These are phyloP conservation scores for Pestalotiopsis sp. DNA, from an alignment of 2,329 filamentous ascomycete species.

Conservation along the genomic window DNA sequence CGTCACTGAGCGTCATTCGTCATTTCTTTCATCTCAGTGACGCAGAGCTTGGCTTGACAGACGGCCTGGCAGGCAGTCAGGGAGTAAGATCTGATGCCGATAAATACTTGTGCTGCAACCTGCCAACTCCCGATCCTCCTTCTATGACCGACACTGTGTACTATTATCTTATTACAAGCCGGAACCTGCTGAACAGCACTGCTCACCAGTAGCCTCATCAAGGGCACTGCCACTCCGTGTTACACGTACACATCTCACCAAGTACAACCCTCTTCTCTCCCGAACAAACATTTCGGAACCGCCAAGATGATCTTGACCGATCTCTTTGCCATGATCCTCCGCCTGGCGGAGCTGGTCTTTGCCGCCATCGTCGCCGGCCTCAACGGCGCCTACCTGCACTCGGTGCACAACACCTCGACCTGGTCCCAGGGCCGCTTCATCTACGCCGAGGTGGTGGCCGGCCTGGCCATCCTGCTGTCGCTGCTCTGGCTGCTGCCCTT, in stretches of 20 bases:
- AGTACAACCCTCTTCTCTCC: background rate
- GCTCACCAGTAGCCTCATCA: background rate
- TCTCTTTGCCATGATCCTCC: constrained; percentile 58
- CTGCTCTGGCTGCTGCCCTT: constrained; percentile 77
- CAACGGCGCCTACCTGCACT: constrained; percentile 67
- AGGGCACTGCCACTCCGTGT: background rate
- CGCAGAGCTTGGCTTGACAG: background rate
- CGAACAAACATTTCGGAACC: background rate
- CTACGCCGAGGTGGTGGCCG: constrained; percentile 74
- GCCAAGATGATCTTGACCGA: constrained; percentile 11
- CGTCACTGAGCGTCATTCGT: constrained; percentile 1
- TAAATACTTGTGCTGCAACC: constrained; percentile 11
- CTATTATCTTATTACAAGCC: background rate
- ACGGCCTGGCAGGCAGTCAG: background rate
- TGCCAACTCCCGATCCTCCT: background rate
- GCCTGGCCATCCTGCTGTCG: constrained; percentile 68
- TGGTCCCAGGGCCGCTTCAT: constrained; percentile 70
- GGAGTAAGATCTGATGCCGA: background rate
- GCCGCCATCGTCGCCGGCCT: constrained; percentile 74
- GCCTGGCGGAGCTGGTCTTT: constrained; percentile 67
- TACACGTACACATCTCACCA: background rate
- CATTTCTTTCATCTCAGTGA: background rate
- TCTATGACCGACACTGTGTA: background rate
- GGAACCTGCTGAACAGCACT: background rate
- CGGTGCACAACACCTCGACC: constrained; percentile 44